Evolutionary conservation across 1,284 basidiomycete species (phyloP).

Genomic region (Puccinia triticina): DNA sequence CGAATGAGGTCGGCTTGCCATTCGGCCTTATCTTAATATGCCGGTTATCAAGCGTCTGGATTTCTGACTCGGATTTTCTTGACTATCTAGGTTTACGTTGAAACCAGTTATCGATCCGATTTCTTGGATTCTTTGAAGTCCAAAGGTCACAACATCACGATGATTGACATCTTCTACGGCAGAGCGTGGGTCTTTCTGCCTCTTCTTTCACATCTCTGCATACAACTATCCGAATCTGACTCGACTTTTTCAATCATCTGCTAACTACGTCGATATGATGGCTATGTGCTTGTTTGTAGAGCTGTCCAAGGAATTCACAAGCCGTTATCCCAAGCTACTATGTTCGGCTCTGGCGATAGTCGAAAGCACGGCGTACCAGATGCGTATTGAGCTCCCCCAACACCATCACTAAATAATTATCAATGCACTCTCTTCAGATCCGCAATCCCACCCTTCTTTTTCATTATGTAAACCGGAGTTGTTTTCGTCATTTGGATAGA

Average conservation of each 20-base stretch:
- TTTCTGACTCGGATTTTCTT: background rate
- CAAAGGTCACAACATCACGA: constrained; percentile 37
- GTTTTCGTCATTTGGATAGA: background rate
- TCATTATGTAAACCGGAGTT: background rate
- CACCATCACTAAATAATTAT: background rate
- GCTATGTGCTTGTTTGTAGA: constrained; percentile 1
- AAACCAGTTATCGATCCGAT: constrained; percentile 42
- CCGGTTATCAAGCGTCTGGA: background rate
- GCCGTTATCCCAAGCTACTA: background rate
- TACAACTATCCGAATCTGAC: too few relatives aligned
- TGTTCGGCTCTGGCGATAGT: constrained; percentile 44
- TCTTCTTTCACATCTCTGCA: background rate
- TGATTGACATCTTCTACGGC: constrained; percentile 31
- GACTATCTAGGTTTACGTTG: constrained; percentile 13
- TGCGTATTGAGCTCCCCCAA: constrained; percentile 35
- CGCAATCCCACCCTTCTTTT: background rate
- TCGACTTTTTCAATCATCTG: background rate
- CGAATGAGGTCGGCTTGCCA: constrained; percentile 61
- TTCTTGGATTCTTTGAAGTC: constrained; percentile 27
- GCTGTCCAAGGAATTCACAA: constrained; percentile 31
- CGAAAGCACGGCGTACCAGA: constrained; percentile 39
- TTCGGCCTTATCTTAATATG: background rate
- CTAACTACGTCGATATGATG: background rate
- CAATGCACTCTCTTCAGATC: too few relatives aligned
- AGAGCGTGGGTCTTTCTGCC: constrained; percentile 18